Evolutionary conservation across 2,329 filamentous ascomycete species (phyloP), one percentile per base, ranked within the genome.

Genomic region (Fusarium udum): DNA sequence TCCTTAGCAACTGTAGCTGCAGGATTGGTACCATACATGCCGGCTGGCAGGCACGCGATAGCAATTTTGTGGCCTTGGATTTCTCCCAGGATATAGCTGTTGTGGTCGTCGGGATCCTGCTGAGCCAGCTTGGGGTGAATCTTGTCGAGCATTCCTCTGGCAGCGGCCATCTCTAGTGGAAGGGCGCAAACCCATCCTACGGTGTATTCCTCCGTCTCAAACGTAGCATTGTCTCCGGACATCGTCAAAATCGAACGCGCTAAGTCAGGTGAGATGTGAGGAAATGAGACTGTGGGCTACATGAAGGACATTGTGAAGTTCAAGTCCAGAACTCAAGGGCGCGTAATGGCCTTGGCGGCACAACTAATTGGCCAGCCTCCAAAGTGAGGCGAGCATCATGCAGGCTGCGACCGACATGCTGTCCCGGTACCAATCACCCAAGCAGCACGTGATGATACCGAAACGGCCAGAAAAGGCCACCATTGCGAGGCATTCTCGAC

Each of bases 21-120:
- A 6, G n/a, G 6, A 11, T 8, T 18, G 0, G 6, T 13, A 6
- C 42, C 42, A 0, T 45, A 18, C 0, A 13, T 45, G 1, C 16
- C 16, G 4, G 42, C 42, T 0, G 42, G 42, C 1, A 45, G n/a
- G n/a, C 42, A 45, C 2, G 42, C 42, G 9, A 45, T 45, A 6
- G 4, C n/a, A 9, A 18, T 9, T 1, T 45, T 18, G 7, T 45
- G 42, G 1, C 42, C 42, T 3, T 18, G 11, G 7, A 45, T 26
- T 18, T 45, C 42, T 4, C 42, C 42, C 16, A 26, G 11, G 11
- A 18, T 26, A 8, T 45, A 45, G 5, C 42, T 45, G 11, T 45
- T 45, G 4, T 26, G 16, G 3, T 45, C 42, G 0, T 26, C 5
- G 0, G 42, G 42, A 6, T 45, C 42, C 11, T 45, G 42, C 3